These are phyloP conservation scores for Cyberlindnera bimundalis DNA, from an alignment of 805 yeast genomes.

Conservation along the genomic window DNA sequence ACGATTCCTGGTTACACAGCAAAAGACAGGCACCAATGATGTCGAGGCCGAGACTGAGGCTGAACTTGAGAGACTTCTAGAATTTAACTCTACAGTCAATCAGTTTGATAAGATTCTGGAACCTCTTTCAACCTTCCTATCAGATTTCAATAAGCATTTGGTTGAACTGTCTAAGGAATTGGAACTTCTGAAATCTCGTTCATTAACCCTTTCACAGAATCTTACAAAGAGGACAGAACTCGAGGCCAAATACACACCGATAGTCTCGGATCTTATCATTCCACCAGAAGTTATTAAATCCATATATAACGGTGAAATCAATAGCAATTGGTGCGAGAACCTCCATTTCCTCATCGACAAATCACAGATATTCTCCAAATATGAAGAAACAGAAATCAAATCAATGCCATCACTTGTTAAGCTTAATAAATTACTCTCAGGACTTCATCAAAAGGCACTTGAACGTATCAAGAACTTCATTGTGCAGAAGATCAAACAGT, in stretches of 20 bases:
- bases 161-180: slow-evolving; percentile 55
- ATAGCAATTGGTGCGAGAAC: slow-evolving; percentile 64
- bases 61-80: slow-evolving; percentile 18
- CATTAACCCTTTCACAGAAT: slow-evolving; percentile 44
- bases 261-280: slow-evolving; percentile 70
- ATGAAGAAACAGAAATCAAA: slow-evolving; percentile 23
- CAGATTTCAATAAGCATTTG: slow-evolving; percentile 55
- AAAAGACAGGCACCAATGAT: background rate
- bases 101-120: slow-evolving; percentile 29
- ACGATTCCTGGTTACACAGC: slow-evolving; percentile 11
- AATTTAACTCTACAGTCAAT: slow-evolving; percentile 17
- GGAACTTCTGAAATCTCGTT: slow-evolving; percentile 54
- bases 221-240: slow-evolving; percentile 45
- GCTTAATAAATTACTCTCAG: slow-evolving; percentile 36
- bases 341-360: slow-evolving; percentile 57
- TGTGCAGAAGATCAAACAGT: slow-evolving; percentile 57
- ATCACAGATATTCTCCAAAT: slow-evolving; percentile 46
- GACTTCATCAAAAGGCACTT: slow-evolving; percentile 57
- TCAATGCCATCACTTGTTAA: slow-evolving; percentile 21
- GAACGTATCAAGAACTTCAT: slow-evolving; percentile 75
- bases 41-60: slow-evolving; percentile 3
- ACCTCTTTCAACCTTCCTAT: slow-evolving; percentile 53
- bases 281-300: slow-evolving; percentile 68
- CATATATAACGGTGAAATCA: slow-evolving; percentile 54
- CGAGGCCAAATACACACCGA: slow-evolving; percentile 59